Evolutionary conservation across 768 basidiomycete species (phyloP).

Genomic region (Collybiopsis confluens): DNA sequence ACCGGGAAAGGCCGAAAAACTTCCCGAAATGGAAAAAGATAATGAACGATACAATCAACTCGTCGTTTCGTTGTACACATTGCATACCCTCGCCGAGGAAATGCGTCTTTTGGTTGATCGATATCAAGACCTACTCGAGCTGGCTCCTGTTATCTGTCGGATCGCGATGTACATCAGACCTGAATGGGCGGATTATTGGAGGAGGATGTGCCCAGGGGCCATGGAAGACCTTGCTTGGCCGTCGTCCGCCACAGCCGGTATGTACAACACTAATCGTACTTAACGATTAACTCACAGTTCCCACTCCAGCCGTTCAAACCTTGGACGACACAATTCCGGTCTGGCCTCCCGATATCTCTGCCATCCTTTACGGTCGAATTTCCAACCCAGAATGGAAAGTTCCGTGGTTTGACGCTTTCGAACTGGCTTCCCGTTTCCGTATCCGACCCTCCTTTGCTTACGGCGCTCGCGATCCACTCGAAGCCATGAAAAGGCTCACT

Average conservation of each 20-base stretch:
- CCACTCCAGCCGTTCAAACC: slow-evolving; percentile 34
- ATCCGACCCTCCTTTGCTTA: slow-evolving; percentile 56
- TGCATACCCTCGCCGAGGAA: slow-evolving; percentile 79
- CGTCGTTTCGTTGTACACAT: slow-evolving; percentile 60
- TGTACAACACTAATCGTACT: slow-evolving; percentile 14
- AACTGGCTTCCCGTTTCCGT: slow-evolving; percentile 44
- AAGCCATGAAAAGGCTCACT: slow-evolving; percentile 48
- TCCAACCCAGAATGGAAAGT: slow-evolving; percentile 69
- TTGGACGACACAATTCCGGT: slow-evolving; percentile 71
- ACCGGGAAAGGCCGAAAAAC: slow-evolving; percentile 9
- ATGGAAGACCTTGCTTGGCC: slow-evolving; percentile 51
- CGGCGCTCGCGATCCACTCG: slow-evolving; percentile 58
- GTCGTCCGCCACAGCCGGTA: slow-evolving; percentile 37
- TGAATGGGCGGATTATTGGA: slow-evolving; percentile 95
- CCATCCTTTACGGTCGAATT: slow-evolving; percentile 55
- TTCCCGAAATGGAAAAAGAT: neutral
- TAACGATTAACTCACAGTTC: neutral
- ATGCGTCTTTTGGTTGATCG: slow-evolving; percentile 54
- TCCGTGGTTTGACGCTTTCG: slow-evolving; percentile 45
- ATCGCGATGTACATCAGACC: slow-evolving; percentile 62
- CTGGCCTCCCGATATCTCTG: slow-evolving; percentile 75
- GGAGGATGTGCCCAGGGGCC: slow-evolving; percentile 66
- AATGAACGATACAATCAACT: slow-evolving; percentile 31
- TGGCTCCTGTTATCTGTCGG: slow-evolving; percentile 62
- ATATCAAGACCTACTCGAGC: slow-evolving; percentile 48